phyloP scores from a whole-genome alignment of 768 basidiomycete genomes.

The Dioszegia crocea region DNA sequence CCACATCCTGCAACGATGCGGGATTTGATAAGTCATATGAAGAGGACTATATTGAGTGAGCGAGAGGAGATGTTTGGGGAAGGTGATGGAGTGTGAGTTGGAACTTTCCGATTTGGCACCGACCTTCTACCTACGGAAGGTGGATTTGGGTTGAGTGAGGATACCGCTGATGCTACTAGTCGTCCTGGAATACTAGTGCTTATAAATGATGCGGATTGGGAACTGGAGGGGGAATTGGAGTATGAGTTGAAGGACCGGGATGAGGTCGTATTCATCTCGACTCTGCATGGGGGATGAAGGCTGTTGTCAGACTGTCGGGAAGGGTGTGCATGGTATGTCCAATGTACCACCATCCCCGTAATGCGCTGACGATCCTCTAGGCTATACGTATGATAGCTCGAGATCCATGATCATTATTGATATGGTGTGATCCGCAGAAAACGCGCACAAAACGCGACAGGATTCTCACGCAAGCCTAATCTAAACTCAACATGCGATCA shows the following conservation, averaged over 20 bases:
- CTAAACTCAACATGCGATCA: too few relatives aligned
- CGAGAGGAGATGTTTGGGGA: constrained; percentile 86
- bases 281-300: constrained; percentile 77
- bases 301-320: too few relatives aligned
- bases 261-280: constrained; percentile 94
- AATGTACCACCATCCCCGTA: too few relatives aligned
- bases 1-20: constrained; percentile 59
- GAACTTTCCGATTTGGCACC: neutral
- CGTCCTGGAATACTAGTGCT: constrained; percentile 94
- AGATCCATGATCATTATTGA: too few relatives aligned
- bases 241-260: constrained; percentile 73
- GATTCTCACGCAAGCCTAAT: too few relatives aligned
- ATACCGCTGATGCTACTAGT: constrained; percentile 52
- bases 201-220: constrained; percentile 98
- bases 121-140: too few relatives aligned
- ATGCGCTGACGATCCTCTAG: too few relatives aligned
- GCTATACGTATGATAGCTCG: too few relatives aligned
- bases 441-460: too few relatives aligned
- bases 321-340: too few relatives aligned
- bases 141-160: neutral
- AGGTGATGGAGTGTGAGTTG: constrained; percentile 70
- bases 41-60: constrained; percentile 72
- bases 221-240: constrained; percentile 87
- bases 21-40: constrained; percentile 74
- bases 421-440: too few relatives aligned